Evolutionary conservation across 1,284 basidiomycete species (phyloP).

Genomic region (Gomphus bonarii): DNA sequence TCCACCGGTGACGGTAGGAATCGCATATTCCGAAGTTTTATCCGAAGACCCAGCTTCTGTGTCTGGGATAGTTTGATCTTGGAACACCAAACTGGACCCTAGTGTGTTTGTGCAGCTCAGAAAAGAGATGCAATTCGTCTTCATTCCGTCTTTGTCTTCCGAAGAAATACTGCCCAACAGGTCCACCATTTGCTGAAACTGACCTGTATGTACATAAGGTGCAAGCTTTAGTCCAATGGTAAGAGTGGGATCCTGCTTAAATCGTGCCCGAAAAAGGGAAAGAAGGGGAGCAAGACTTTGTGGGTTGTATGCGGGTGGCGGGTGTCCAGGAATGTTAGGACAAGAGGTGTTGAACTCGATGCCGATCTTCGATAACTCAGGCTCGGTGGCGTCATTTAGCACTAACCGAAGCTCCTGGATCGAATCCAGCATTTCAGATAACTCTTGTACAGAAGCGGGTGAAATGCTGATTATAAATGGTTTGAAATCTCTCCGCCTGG

Average conservation of each 20-base stretch:
- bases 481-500: conserved; percentile 30
- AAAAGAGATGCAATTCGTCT: conserved; percentile 41
- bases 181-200: conserved; percentile 46
- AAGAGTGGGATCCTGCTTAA: conserved; percentile 40
- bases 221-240: conserved; percentile 72
- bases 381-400: conserved; percentile 22
- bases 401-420: conserved; percentile 48
- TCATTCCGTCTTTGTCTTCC: conserved; percentile 14
- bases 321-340: conserved; percentile 56
- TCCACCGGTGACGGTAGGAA: conserved; percentile 57
- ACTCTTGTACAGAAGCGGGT: conserved; percentile 38
- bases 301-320: conserved; percentile 58
- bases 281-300: conserved; percentile 36
- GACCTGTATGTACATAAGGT: conserved; percentile 58
- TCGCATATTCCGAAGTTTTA: conserved; percentile 3
- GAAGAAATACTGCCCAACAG: conserved; percentile 27
- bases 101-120: conserved; percentile 72
- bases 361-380: conserved; percentile 32
- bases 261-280: conserved; percentile 37
- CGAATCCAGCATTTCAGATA: conserved; percentile 41
- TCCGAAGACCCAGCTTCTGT: conserved; percentile 2
- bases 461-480: conserved; percentile 72
- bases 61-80: conserved; percentile 30
- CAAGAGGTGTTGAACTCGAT: conserved; percentile 75
- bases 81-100: conserved; percentile 55